These are phyloP conservation scores for Cryptococcus amylolentus DNA, from an alignment of 1,284 basidiomycete species.

Conservation along the genomic window DNA sequence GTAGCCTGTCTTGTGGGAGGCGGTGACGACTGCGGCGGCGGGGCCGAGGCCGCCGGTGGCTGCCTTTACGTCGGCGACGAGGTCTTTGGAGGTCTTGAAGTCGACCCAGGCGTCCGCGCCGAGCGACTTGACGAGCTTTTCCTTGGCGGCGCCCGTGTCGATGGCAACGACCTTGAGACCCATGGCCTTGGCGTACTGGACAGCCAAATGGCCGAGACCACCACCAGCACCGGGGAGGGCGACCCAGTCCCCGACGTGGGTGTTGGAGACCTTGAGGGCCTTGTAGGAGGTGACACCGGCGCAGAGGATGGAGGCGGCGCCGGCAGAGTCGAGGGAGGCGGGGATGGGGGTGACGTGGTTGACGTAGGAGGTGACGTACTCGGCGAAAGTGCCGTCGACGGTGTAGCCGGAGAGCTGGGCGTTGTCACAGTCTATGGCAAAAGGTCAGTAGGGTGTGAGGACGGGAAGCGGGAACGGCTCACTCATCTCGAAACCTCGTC, in stretches of 20 bases:
- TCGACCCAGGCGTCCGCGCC: constrained; percentile 78
- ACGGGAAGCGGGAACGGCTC: background rate
- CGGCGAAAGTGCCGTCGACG: constrained; percentile 75
- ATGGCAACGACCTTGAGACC: constrained; percentile 68
- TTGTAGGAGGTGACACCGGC: constrained; percentile 64
- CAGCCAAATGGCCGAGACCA: constrained; percentile 55
- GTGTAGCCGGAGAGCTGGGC: constrained; percentile 67
- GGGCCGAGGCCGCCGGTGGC: constrained; percentile 66
- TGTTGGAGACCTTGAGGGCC: constrained; percentile 69
- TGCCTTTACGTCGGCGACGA: constrained; percentile 50
- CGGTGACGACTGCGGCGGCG: constrained; percentile 67
- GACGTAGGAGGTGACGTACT: constrained; percentile 61
- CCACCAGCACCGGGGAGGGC: constrained; percentile 58
- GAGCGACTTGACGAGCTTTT: constrained; percentile 62
- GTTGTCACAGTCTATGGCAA: constrained; percentile 54
- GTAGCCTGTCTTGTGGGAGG: constrained; percentile 57
- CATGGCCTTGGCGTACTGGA: constrained; percentile 76
- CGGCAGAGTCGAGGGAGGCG: constrained; percentile 59
- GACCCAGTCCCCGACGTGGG: constrained; percentile 69
- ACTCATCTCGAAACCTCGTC: constrained; percentile 60
- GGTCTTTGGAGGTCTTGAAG: constrained; percentile 55
- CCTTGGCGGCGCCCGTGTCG: constrained; percentile 71
- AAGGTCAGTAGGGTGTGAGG: background rate
- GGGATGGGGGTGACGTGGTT: constrained; percentile 73
- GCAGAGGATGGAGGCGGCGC: constrained; percentile 77